Evolutionary conservation across 2,329 filamentous ascomycete species (phyloP), one percentile per base, ranked within the genome.

Genomic region (Massarina eburnea): DNA sequence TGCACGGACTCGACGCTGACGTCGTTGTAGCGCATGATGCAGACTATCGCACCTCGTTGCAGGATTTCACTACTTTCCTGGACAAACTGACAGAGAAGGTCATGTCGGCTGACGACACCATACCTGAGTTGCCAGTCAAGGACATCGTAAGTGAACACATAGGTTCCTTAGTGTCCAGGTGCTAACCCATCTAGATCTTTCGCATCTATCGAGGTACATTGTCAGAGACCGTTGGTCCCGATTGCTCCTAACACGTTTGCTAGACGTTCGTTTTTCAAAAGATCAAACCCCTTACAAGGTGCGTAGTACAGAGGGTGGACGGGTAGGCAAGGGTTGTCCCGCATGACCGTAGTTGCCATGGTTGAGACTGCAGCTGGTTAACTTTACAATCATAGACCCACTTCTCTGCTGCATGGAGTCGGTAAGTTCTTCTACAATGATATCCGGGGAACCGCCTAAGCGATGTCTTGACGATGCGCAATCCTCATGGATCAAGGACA

Each of bases 221-320:
- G 8, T 10, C 12, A 10, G 15, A 7, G 20, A 38, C 12, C 19
- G 18, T 26, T 4, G 2, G 19, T 18, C 15, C 9, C 12, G 10
- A 35, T 21, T 12, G 14, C 7, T 19, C 15, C 17, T 43, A 19
- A 43, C 57, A 21, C 53, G 34, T 27, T 10, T 8, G 10, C 4
- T 38, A 68, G 91, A 96, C 59, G 80, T 94, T 34, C 83, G 91
- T 44, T 96, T 95, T 72, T 88, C 80, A 61, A 87, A 89, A 57
- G 85, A 95, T 61, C 87, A 82, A 17, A 94, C 89, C 2, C 91
- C 91, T 0, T 96, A 95, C 76, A 95, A 95, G 79, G 88, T 88
- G 72, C 59, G 76, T 52, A 36, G 10, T 33, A 45, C 35, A 32
- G 8, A 20, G n/a, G n/a, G n/a, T n/a, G n/a, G n/a, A 40, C 40